These are phyloP conservation scores for Stemphylium lycopersici DNA, from an alignment of 2,329 filamentous ascomycete genomes.

Conservation along the genomic window DNA sequence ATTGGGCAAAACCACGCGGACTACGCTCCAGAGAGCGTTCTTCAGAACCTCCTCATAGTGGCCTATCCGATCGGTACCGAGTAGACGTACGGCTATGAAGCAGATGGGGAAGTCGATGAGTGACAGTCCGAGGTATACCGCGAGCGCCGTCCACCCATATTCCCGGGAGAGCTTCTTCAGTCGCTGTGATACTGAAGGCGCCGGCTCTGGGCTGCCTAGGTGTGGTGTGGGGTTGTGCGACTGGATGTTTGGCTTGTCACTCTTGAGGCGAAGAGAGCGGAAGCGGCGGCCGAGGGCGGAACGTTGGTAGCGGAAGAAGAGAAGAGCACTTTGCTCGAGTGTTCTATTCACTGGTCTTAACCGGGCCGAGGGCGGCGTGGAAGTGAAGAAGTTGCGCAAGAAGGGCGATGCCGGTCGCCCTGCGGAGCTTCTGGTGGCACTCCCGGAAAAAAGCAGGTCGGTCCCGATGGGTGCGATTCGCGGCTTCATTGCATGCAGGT, in stretches of 20 bases:
- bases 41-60: slow-evolving; percentile 72
- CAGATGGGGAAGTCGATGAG: slow-evolving; percentile 94
- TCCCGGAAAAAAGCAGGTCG: slow-evolving; percentile 31
- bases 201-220: slow-evolving; percentile 48
- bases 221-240: slow-evolving; percentile 48
- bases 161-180: slow-evolving; percentile 86
- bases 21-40: slow-evolving; percentile 61
- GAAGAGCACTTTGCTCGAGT: slow-evolving; percentile 22
- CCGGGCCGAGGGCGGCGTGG: slow-evolving; percentile 21
- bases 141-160: slow-evolving; percentile 91
- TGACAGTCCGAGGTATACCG: slow-evolving; percentile 85
- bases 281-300: slow-evolving; percentile 33
- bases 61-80: slow-evolving; percentile 88
- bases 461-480: slow-evolving; percentile 31
- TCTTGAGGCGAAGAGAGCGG: slow-evolving; percentile 48
- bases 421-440: slow-evolving; percentile 17
- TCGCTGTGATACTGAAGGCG: slow-evolving; percentile 68
- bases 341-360: slow-evolving; percentile 12
- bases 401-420: slow-evolving; percentile 21
- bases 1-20: slow-evolving; percentile 66
- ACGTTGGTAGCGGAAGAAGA: slow-evolving; percentile 25
- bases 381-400: slow-evolving; percentile 39
- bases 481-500: slow-evolving; percentile 32
- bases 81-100: slow-evolving; percentile 81
- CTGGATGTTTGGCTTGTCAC: slow-evolving; percentile 35